Evolutionary conservation across 106 monocot genomes (phyloP), one percentile per base, ranked within the genome.

Genomic region (Triglochin maritima): DNA sequence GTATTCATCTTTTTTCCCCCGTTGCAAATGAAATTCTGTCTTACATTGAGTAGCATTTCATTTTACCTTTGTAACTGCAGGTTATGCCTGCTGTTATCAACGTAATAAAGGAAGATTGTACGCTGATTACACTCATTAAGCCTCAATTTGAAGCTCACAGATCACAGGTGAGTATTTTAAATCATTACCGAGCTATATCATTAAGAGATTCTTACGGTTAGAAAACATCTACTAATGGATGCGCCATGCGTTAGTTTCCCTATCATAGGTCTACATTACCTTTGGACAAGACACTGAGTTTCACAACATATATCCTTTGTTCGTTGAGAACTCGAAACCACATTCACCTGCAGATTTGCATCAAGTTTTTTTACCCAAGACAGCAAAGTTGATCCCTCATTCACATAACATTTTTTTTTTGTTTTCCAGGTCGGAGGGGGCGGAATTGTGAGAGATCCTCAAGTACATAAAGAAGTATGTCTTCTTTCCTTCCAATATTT

Each of bases 81-180:
- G 95, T 96, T 13, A 98, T 91, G 90, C 91, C 96, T 66, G 88
- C 96, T 67, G 85, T 98, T 6, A 54, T 98, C 29, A 82, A 79
- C 64, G 81, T 91, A 67, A 98, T 98, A 91, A 98, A 91, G 76
- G 4, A 51, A 10, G 88, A 88, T 3, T 83, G 82, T 74, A 86
- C 72, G 50, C 69, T 98, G 76, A 74, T 91, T 16, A 91, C 96
- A 71, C 78, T 98, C 41, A 77, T 98, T 66, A 98, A 98, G 59
- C 96, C 96, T 82, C 96, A 98, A 68, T 91, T 98, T 79, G 96
- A 98, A 63, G 96, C 96, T 69, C 96, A 77, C 13, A 83, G 77
- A 77, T 91, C 87, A 12, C 91, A 98, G 88, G 90, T 90, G 71
- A 67, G 64, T 50, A 45, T 45, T 66, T 59, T 41, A 0, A 42